phyloP scores from a whole-genome alignment of 352 stramenopile species.

The Globisporangium yorkense region DNA sequence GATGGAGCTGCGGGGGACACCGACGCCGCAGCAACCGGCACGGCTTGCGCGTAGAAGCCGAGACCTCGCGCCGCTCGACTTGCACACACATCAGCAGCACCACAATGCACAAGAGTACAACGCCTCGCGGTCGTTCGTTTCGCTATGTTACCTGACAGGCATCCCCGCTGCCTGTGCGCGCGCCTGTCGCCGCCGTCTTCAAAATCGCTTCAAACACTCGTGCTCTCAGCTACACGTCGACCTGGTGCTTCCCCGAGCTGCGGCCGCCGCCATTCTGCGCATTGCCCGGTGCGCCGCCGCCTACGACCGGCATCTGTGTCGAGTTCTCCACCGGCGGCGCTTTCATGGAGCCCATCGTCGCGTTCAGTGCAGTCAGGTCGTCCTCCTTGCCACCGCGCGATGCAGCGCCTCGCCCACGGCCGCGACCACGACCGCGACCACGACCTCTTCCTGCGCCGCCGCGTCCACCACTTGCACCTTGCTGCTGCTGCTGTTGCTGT shows the following conservation, averaged over 20 bases:
- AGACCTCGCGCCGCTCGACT: too few species aligned
- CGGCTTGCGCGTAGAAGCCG: too few species aligned
- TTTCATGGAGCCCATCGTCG: not conserved
- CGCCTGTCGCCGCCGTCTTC: not conserved
- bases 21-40: too few species aligned
- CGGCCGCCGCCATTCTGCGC: not conserved
- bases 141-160: not conserved
- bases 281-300: conserved; percentile 9
- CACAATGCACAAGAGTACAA: not conserved
- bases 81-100: not conserved
- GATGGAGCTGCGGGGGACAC: too few species aligned
- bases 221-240: not conserved
- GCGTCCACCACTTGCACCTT: not conserved
- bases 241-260: not conserved
- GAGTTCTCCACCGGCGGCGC: too few species aligned
- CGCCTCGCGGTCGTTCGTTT: not conserved
- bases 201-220: not conserved
- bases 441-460: not conserved
- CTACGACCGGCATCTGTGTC: not conserved
- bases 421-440: too few species aligned
- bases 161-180: not conserved
- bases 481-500: conserved; percentile 17
- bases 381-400: too few species aligned
- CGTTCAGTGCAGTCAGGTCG: too few species aligned
- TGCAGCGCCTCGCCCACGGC: too few species aligned